A percentile compares a stretch with the other conserved stretches of the same genome.
Conservation (phyloP, 192 early-diverging fungal genomes). For the Coemansia asiatica region DNA sequence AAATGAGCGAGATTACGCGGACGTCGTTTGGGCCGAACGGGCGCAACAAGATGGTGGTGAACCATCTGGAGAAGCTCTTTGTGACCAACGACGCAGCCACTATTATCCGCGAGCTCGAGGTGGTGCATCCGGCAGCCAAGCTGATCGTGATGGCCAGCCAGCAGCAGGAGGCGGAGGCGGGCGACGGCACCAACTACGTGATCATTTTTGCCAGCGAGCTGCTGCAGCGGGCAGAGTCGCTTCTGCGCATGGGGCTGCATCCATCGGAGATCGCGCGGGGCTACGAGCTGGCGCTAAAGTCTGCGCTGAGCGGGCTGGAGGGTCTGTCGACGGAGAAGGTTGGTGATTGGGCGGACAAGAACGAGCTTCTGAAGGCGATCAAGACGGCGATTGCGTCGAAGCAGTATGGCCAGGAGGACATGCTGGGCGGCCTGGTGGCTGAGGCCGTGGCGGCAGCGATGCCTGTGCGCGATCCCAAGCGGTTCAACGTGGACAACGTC, state of each 20-base stretch:
- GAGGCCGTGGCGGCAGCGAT: slow-evolving; percentile 84
- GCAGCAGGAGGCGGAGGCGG: slow-evolving; percentile 96
- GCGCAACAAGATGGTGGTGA: slow-evolving; percentile 99
- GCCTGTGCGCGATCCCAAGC: slow-evolving; percentile 74
- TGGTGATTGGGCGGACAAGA: slow-evolving; percentile 41
- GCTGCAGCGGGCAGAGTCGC: slow-evolving; percentile 87
- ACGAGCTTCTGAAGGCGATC: slow-evolving; percentile 75
- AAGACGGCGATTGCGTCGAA: slow-evolving; percentile 83
- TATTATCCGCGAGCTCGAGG: slow-evolving; percentile 95
- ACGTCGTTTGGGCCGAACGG: slow-evolving; percentile 96
- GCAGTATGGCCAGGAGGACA: slow-evolving; percentile 93
- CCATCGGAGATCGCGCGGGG: slow-evolving; percentile 94
- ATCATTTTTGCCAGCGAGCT: slow-evolving; percentile 93
- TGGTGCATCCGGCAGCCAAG: slow-evolving; percentile 96
- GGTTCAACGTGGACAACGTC: slow-evolving; percentile 95
- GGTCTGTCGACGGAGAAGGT: slow-evolving; percentile 70
- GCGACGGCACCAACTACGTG: slow-evolving; percentile 96
- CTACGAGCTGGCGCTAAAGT: slow-evolving; percentile 83
- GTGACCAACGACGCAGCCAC: slow-evolving; percentile 99
- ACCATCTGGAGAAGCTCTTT: slow-evolving; percentile 97
- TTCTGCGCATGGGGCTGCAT: slow-evolving; percentile 93
- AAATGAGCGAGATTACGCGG: slow-evolving; percentile 88
- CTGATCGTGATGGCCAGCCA: slow-evolving; percentile 94
- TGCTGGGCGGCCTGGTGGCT: slow-evolving; percentile 77
- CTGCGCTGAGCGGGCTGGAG: slow-evolving; percentile 79